Evolutionary conservation across 345 rosid genomes (phyloP).

Genomic region (Acer negundo): DNA sequence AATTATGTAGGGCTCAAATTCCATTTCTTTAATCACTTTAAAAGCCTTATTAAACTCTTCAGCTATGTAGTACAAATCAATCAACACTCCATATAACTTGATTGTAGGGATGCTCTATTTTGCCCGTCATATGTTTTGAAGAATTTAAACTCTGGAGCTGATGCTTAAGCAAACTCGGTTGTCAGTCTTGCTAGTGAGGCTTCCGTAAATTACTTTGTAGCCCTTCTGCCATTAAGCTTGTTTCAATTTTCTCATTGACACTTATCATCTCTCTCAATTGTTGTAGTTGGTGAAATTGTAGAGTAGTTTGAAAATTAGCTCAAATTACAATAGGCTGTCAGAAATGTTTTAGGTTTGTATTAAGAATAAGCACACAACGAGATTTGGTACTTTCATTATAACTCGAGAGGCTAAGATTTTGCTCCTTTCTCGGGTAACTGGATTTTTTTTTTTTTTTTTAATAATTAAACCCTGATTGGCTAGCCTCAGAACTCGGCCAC

Average conservation of each 20-base stretch:
- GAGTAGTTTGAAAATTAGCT: slow-evolving; percentile 35
- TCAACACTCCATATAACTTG: too few species aligned
- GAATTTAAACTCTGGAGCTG: slow-evolving; percentile 75
- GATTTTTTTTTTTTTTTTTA: background rate
- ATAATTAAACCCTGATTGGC: background rate
- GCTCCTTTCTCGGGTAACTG: background rate
- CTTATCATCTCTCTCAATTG: slow-evolving; percentile 13
- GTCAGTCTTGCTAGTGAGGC: slow-evolving; percentile 57
- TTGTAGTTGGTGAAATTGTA: slow-evolving; percentile 61
- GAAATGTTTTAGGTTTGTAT: slow-evolving; percentile 27
- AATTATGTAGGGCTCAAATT: too few species aligned
- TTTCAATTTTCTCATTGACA: slow-evolving; percentile 6
- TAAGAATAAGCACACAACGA: background rate
- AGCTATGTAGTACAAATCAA: too few species aligned
- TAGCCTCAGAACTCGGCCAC: background rate
- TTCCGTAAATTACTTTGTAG: slow-evolving; percentile 4
- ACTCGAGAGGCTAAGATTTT: background rate
- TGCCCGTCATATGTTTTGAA: slow-evolving; percentile 15
- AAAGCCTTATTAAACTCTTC: too few species aligned
- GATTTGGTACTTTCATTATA: slow-evolving; percentile 3
- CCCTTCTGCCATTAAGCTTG: slow-evolving; percentile 1
- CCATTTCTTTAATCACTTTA: too few species aligned
- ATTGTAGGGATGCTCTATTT: too few species aligned
- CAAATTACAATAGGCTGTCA: slow-evolving; percentile 7
- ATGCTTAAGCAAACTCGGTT: slow-evolving; percentile 80